Percentiles rank a stretch among this genome's conserved stretches.
Conservation (phyloP, 2,329 filamentous ascomycete species). For the Trichoderma simmonsii region DNA sequence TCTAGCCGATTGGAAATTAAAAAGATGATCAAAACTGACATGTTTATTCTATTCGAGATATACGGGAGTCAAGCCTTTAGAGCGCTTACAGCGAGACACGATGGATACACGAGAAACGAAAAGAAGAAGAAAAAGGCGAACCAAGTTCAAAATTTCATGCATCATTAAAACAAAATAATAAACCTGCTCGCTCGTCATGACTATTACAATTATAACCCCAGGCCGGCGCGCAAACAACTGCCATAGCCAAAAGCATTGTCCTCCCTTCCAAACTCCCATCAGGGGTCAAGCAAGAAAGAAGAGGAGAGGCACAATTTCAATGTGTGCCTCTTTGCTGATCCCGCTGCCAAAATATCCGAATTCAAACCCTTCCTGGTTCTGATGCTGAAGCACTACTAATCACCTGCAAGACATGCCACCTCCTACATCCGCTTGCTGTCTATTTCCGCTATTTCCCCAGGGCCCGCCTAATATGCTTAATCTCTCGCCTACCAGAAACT, state of each 20-base stretch:
- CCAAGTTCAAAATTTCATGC: not conserved
- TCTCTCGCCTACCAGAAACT: slow-evolving; percentile 75
- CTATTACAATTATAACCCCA: slow-evolving; percentile 17
- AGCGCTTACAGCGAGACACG: not conserved
- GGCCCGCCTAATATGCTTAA: not conserved
- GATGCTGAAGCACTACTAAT: not conserved
- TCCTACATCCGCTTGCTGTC: not conserved
- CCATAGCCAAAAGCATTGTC: slow-evolving; percentile 18
- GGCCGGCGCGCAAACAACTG: slow-evolving; percentile 10
- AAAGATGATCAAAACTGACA: not conserved
- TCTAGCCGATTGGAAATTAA: not conserved
- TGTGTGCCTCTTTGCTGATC: not conserved
- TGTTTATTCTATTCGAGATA: not conserved
- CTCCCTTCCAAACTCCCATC: slow-evolving; percentile 13
- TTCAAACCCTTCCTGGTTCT: not conserved
- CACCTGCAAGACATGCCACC: not conserved
- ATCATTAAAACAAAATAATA: slow-evolving; percentile 5
- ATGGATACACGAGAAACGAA: not conserved
- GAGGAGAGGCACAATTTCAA: not conserved
- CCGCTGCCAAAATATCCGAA: not conserved
- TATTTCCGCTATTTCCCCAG: not conserved
- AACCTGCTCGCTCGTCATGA: slow-evolving; percentile 11
- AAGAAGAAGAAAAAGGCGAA: not conserved
- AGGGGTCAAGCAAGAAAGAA: not conserved
- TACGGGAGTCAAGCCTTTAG: not conserved